phyloP scores from a whole-genome alignment of 1,284 basidiomycete species.

The Paramarasmius palmivorus region DNA sequence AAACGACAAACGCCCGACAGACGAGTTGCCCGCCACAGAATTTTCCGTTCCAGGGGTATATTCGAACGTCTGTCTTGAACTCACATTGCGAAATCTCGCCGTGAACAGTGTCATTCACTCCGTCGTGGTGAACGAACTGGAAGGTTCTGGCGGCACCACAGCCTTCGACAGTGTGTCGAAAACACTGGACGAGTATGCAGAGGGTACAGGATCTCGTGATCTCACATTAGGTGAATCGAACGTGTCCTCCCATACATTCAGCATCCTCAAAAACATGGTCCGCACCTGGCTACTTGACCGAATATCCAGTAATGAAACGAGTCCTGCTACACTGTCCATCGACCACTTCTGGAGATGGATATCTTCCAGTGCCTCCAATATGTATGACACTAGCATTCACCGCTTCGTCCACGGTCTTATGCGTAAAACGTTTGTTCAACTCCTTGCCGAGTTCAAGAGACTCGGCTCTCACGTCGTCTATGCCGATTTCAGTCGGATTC shows the following conservation, averaged over 20 bases:
- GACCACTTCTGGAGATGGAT: constrained; percentile 99
- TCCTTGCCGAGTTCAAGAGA: constrained; percentile 95
- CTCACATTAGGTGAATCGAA: constrained; percentile 90
- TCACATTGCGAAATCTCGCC: constrained; percentile 90
- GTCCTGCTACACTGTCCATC: constrained; percentile 66
- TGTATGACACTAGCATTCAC: constrained; percentile 95
- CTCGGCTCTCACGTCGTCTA: constrained; percentile 93
- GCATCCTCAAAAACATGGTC: constrained; percentile 86
- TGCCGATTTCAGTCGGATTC: constrained; percentile 91
- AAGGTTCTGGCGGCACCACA: constrained; percentile 89
- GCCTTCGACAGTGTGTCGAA: constrained; percentile 93
- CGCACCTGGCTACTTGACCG: constrained; percentile 93
- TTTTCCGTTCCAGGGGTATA: constrained; percentile 88
- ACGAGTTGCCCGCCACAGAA: constrained; percentile 85
- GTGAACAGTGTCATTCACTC: constrained; percentile 96
- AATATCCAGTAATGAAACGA: constrained; percentile 62
- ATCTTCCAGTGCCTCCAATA: constrained; percentile 78
- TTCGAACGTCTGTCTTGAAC: constrained; percentile 90
- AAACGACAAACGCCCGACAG: constrained; percentile 77
- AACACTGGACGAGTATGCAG: constrained; percentile 89
- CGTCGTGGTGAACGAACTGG: constrained; percentile 93
- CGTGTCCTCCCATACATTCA: constrained; percentile 89
- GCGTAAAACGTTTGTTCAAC: constrained; percentile 97
- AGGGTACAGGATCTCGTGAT: constrained; percentile 74
- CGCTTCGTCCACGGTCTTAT: constrained; percentile 94